A percentile compares a stretch with the other conserved stretches of the same genome.
Evolutionary conservation across 495 filamentous ascomycete species (phyloP).

Genomic region (Neurospora africana): DNA sequence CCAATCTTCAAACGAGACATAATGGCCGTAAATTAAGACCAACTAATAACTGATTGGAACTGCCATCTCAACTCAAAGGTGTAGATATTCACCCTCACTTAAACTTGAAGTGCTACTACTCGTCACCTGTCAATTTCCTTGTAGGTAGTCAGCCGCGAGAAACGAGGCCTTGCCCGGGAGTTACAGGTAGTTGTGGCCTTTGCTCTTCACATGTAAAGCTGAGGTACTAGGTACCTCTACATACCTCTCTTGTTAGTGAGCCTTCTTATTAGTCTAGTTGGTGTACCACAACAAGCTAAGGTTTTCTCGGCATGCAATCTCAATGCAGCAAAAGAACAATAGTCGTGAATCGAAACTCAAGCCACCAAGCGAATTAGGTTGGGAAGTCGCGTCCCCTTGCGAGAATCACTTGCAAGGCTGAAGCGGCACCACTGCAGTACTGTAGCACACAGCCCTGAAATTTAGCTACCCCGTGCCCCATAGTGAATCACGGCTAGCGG

Average conservation of each 20-base stretch:
- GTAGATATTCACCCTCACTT: background rate
- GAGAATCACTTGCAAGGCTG: background rate
- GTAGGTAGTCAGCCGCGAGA: background rate
- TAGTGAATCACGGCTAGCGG: background rate
- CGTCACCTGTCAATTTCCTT: background rate
- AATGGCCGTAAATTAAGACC: no score
- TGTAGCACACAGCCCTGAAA: background rate
- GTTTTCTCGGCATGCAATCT: background rate
- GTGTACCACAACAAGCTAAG: background rate
- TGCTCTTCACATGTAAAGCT: background rate
- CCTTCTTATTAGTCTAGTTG: background rate
- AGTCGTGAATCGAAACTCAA: background rate
- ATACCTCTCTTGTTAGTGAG: no score
- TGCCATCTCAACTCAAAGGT: background rate
- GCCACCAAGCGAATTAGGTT: background rate
- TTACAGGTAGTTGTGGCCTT: no score
- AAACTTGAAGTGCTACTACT: background rate
- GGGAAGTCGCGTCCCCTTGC: background rate
- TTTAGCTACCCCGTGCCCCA: background rate
- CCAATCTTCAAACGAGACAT: background rate
- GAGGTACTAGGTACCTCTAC: background rate
- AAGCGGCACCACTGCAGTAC: background rate
- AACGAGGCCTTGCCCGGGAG: background rate
- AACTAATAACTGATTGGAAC: background rate
- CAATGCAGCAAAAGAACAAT: background rate